Base-by-base conservation (phyloP, 441 rosid species). In the Caryocar brasiliense region DNA sequence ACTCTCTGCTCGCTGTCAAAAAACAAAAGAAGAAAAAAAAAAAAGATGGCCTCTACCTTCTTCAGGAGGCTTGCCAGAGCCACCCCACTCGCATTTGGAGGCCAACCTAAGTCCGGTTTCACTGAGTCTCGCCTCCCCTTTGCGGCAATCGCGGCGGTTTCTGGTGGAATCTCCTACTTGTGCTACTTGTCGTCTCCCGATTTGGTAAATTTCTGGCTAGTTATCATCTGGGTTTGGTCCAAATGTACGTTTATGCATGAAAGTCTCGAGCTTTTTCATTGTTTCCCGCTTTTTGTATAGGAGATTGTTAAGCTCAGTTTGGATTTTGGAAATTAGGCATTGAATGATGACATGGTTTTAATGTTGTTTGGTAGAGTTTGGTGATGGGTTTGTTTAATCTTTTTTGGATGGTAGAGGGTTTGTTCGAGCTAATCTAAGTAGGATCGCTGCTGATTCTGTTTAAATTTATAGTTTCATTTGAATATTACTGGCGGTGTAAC, bases 151-250 rank as follows among this genome's bases (percentile, higher is more conserved):
- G 93, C 93, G 0, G 95, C 95, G 2, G 71, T 75, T 50, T 82
- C 96, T 55, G 95, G 86, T 10, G 98, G 98, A 64, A 52, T 85
- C 71, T 80, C 95, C 24, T 81, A 62, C 53, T 64, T 73, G 61
- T 86, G 73, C 81, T 66, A 50, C 65, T 53, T 62, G 13, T 68
- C 88, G 52, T 80, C 81, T 13, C 76, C 79, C 17, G 66, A 76
- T 61, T 52, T 83, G 85, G 95, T 90, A 70, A 66, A 44, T 18
- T 61, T 60, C 24, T 9, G 15, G 22, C 40, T 34, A 17, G n/a
- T 1, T 32, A 24, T 28, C 40, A 27, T 63, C 34, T 48, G 25
- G 27, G 28, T 59, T 38, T 39, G 33, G 9, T 5, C 47, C 8
- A 21, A 42, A 42, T 21, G 8, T 30, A 7, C 26, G 10, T 34